Base-by-base conservation (phyloP, 306 rosid species). In the Cicer yamashitae region DNA sequence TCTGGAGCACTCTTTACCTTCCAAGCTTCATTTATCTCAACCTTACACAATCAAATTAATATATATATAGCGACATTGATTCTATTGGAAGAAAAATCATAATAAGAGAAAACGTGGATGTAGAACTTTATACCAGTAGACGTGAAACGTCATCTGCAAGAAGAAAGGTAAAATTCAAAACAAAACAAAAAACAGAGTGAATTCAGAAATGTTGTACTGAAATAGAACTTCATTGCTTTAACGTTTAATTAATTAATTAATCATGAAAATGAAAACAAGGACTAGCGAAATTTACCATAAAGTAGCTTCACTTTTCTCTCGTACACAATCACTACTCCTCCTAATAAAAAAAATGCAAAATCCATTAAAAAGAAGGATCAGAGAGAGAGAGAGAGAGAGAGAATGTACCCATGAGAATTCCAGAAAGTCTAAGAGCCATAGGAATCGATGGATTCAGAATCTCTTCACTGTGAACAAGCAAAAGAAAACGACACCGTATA, bases 361-460 rank as follows among this genome's bases (percentile, higher is more conserved):
- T 8, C 11, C 44, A 53, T 72, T 44, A 71, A 71, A 61, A 6
- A 4, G 41, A 40, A 13, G 63, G 4, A 48, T 25, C 13, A 46
- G 41, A 75, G 45, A 45, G 38, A 20, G 25, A n/a, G 2, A 15
- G 17, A 15, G 46, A 54, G 39, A 17, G 13, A 63, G 22, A 15
- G 47, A 14, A 60, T 6, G 41, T 30, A 93, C 99, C 99, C 99
- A 94, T 94, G 79, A 94, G 97, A 85, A 94, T 94, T 40, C 99
- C 96, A 1, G 97, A 90, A 70, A 94, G 96, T 61, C 99, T 77
- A 17, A 94, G 96, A 79, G 96, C 96, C 97, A 94, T 90, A 1
- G 99, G 99, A 86, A 92, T 84, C 10, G 93, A 73, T 13, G 99
- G 97, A 22, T 90, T 89, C 85, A 92, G 81, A 84, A 92, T 92